Conservation (phyloP, 192 early-diverging fungal genomes). For the Phlyctochytrium bullatum region DNA sequence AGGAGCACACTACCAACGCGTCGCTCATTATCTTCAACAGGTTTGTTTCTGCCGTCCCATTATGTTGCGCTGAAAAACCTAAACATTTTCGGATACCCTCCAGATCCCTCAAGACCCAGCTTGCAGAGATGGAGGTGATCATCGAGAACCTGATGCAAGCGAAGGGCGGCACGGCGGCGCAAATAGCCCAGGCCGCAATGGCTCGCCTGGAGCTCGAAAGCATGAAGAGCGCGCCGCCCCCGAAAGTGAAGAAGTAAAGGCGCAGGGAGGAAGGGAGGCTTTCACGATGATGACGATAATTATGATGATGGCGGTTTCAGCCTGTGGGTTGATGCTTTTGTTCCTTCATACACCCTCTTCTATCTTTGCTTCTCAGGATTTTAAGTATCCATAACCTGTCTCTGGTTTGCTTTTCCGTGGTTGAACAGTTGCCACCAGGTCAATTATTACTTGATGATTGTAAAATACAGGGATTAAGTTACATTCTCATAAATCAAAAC, state of each 20-base stretch:
- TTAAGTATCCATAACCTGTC: no score
- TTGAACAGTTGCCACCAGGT: no score
- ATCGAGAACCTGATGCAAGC: conserved; percentile 17
- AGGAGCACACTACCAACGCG: conserved; percentile 30
- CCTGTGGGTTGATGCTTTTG: no score
- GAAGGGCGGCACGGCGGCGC: conserved; percentile 11
- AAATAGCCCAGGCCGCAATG: not conserved
- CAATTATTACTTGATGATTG: no score
- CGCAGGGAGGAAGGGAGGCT: not conserved
- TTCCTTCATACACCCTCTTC: no score
- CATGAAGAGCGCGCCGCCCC: not conserved
- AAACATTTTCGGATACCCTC: not conserved
- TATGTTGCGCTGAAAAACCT: not conserved
- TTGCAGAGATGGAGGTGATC: conserved; percentile 26
- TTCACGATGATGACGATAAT: no score
- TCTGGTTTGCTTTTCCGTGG: no score
- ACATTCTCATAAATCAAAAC: no score
- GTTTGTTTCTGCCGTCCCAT: not conserved
- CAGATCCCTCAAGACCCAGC: conserved; percentile 25
- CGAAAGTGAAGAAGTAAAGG: not conserved
- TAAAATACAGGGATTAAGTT: no score
- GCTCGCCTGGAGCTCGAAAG: not conserved
- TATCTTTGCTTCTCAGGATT: no score
- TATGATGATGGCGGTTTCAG: no score
- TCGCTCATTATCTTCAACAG: conserved; percentile 29